Conservation (phyloP, 441 rosid species). For the Populus hybrid region DNA sequence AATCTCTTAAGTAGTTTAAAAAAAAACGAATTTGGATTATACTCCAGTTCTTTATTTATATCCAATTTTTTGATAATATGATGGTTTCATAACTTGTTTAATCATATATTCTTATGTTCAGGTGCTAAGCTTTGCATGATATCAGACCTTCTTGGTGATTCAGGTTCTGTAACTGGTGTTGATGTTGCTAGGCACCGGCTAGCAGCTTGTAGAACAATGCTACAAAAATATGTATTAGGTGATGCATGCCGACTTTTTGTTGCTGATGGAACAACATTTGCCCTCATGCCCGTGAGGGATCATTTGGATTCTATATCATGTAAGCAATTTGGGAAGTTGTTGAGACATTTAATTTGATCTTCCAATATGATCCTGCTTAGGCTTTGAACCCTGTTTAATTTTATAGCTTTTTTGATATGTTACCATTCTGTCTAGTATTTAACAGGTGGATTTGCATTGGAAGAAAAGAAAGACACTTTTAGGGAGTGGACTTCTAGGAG, state of each 20-base stretch:
- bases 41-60: no score
- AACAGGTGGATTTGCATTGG: constrained; percentile 48
- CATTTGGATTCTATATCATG: constrained; percentile 37
- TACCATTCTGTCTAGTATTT: constrained; percentile 39
- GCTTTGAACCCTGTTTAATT: constrained; percentile 2
- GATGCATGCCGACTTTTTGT: constrained; percentile 73
- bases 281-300: constrained; percentile 47
- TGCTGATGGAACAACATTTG: constrained; percentile 77
- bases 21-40: not conserved
- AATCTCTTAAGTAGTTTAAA: not conserved
- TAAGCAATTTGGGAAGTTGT: constrained; percentile 24
- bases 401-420: constrained; percentile 19
- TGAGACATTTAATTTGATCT: not conserved
- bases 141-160: constrained; percentile 63
- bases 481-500: constrained; percentile 74
- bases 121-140: constrained; percentile 98
- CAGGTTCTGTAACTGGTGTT: constrained; percentile 81
- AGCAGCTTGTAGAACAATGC: constrained; percentile 86
- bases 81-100: not conserved
- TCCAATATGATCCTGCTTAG: not conserved
- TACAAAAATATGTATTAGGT: constrained; percentile 72
- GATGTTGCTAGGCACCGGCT: constrained; percentile 85
- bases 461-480: constrained; percentile 40
- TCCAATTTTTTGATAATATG: not conserved
- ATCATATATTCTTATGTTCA: constrained; percentile 24